A percentile compares a stretch with the other conserved stretches of the same genome.
Conservation (phyloP, 371 early-diverging fungal genomes). For the Mucor velutinosus region DNA sequence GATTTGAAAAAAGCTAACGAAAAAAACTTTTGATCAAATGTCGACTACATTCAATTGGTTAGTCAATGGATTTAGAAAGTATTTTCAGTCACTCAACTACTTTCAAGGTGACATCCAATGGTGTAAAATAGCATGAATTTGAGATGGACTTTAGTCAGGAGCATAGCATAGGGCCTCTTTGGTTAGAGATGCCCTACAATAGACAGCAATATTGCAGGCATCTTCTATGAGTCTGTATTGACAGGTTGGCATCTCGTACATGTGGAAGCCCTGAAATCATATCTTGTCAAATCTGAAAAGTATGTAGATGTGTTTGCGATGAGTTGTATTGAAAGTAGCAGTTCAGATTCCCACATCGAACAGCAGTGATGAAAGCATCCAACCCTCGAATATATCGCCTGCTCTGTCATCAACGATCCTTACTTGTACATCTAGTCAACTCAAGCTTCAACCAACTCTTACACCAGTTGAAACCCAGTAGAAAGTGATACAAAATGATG, state of each 20-base stretch:
- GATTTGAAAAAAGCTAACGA: background rate
- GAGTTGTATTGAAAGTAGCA: background rate
- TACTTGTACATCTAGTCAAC: background rate
- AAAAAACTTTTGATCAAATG: conserved; percentile 9
- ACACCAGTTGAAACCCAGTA: background rate
- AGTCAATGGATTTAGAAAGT: background rate
- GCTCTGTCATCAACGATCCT: no score
- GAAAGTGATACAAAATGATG: background rate
- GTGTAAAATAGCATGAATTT: background rate
- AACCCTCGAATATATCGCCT: no score
- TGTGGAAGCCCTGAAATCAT: background rate
- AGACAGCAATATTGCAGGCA: background rate
- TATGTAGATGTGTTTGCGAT: background rate
- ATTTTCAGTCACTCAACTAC: background rate
- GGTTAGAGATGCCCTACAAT: background rate
- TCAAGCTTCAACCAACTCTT: background rate
- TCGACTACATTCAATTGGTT: background rate
- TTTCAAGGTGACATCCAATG: background rate
- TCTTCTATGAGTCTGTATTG: no score
- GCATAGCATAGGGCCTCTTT: background rate
- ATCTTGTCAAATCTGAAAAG: background rate
- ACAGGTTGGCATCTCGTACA: background rate
- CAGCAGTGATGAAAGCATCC: background rate
- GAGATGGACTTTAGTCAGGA: background rate
- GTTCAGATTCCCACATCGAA: background rate